Conservation (phyloP, 441 rosid genomes). For the Biscutella laevigata region DNA sequence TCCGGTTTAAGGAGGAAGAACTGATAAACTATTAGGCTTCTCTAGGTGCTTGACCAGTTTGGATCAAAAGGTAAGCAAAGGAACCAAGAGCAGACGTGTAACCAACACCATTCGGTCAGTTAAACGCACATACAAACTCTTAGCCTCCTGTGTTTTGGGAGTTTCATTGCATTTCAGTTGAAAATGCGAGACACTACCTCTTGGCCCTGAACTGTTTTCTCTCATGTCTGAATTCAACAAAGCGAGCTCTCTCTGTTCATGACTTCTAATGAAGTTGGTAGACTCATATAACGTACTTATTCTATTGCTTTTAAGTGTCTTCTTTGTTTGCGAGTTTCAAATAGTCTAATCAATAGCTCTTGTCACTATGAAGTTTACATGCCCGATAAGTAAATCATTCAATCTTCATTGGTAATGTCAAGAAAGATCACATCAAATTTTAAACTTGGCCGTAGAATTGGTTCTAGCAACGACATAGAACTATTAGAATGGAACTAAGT, state of each 20-base stretch:
- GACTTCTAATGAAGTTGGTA: neutral
- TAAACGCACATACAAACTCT: neutral
- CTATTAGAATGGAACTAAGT: neutral
- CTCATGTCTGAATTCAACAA: conserved; percentile 68
- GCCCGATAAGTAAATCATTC: neutral
- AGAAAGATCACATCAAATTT: too few species aligned
- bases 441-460: too few species aligned
- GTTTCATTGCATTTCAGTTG: conserved; percentile 84
- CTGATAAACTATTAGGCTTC: neutral
- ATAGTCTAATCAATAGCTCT: neutral
- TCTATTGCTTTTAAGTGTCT: neutral
- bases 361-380: neutral
- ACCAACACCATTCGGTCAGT: neutral
- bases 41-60: conserved; percentile 5
- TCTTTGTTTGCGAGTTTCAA: neutral
- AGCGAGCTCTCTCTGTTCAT: conserved; percentile 44
- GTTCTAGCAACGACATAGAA: neutral
- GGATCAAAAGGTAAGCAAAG: neutral
- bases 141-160: conserved; percentile 72
- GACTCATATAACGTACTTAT: neutral
- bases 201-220: conserved; percentile 86
- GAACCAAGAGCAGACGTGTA: neutral
- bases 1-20: neutral
- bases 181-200: conserved; percentile 71
- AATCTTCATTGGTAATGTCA: too few species aligned